A percentile compares a stretch with the other conserved stretches of the same genome.
Conservation (phyloP, 2,329 filamentous ascomycete genomes). For the Raffaelea arxii region DNA sequence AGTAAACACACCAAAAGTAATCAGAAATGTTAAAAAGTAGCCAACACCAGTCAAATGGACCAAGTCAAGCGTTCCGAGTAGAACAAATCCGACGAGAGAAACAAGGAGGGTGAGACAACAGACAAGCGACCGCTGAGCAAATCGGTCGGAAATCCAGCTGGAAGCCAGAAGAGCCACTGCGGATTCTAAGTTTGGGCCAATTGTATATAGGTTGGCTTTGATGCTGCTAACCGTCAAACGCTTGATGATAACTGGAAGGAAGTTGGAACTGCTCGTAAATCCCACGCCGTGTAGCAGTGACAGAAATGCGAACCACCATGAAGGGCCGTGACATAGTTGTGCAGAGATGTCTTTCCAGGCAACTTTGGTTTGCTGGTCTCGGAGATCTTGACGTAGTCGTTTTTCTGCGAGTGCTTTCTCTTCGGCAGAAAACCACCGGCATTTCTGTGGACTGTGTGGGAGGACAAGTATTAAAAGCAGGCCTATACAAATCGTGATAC, state of each 20-base stretch:
- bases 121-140: not conserved
- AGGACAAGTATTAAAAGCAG: not conserved
- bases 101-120: not conserved
- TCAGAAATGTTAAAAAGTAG: not conserved
- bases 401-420: not conserved
- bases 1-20: not conserved
- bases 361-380: not conserved
- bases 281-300: not conserved
- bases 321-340: not conserved
- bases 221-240: not conserved
- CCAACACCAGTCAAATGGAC: not conserved
- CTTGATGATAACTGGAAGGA: not conserved
- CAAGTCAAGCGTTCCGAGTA: not conserved
- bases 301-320: not conserved
- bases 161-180: not conserved
- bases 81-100: not conserved
- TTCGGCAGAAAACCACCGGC: not conserved
- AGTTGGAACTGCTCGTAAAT: not conserved
- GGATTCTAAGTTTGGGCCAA: not conserved
- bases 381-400: not conserved
- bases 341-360: not conserved
- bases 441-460: not conserved
- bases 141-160: not conserved
- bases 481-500: not conserved
- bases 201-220: not conserved